Percentiles rank a stretch among this genome's conserved stretches.
These are phyloP conservation scores for Boletus pseudopeckii DNA, from an alignment of 768 basidiomycete species.

Conservation along the genomic window DNA sequence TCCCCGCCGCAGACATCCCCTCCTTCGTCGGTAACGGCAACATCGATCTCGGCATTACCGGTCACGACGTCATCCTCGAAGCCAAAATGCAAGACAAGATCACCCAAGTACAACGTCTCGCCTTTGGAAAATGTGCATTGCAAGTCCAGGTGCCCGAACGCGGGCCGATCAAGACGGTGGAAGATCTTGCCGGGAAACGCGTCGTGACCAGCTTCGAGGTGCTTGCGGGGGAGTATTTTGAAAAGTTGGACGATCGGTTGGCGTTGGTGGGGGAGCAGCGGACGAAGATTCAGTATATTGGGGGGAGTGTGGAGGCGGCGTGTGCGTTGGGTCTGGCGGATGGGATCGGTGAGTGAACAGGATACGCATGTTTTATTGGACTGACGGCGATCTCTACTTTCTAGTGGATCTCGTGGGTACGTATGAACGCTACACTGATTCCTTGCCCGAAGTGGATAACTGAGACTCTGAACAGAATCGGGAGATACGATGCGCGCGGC, in stretches of 20 bases:
- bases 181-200: conserved; percentile 85
- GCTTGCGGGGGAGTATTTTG: conserved; percentile 79
- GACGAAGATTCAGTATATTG: conserved; percentile 92
- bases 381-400: neutral
- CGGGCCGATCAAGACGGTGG: conserved; percentile 61
- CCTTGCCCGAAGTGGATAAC: neutral
- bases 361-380: neutral
- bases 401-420: conserved; percentile 85
- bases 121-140: conserved; percentile 88
- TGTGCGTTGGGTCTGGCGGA: conserved; percentile 95
- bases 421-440: conserved; percentile 41
- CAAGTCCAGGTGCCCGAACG: conserved; percentile 89
- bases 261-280: conserved; percentile 49
- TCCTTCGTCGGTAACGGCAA: conserved; percentile 98
- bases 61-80: conserved; percentile 96
- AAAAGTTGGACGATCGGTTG: conserved; percentile 52
- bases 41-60: conserved; percentile 95
- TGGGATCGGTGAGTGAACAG: conserved; percentile 72
- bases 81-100: conserved; percentile 76
- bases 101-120: conserved; percentile 76
- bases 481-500: conserved; percentile 99
- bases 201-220: conserved; percentile 95
- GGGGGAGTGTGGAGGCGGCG: conserved; percentile 97
- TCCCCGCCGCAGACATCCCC: conserved; percentile 95
- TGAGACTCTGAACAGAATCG: conserved; percentile 60